Conservation (phyloP, 139 green algal species). For the Zygnema circumcarinatum region DNA sequence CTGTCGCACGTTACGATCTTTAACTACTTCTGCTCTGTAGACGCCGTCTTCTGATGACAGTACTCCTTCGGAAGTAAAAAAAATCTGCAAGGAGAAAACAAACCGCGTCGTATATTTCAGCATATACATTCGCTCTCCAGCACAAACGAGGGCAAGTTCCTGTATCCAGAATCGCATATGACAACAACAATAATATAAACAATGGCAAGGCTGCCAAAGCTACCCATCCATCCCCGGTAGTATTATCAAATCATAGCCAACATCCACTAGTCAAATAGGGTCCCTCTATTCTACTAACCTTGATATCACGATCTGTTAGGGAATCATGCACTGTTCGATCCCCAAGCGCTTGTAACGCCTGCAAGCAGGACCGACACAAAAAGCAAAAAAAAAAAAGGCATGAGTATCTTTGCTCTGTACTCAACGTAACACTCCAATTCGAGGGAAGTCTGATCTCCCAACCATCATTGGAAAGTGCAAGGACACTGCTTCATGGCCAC, state of each 20-base stretch:
- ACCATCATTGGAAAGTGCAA: too few relatives aligned
- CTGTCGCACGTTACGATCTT: slow-evolving; percentile 50
- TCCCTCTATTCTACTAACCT: too few relatives aligned
- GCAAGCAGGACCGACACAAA: background rate
- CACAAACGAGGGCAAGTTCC: background rate
- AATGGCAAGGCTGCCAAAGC: background rate
- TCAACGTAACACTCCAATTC: background rate
- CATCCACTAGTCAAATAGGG: too few relatives aligned
- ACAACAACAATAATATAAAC: background rate
- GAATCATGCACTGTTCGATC: slow-evolving; percentile 36
- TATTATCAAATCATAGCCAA: too few relatives aligned
- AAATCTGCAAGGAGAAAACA: slow-evolving; percentile 38
- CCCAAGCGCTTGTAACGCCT: slow-evolving; percentile 38
- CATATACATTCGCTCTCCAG: background rate
- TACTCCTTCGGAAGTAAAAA: slow-evolving; percentile 48
- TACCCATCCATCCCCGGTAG: too few relatives aligned
- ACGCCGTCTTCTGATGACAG: slow-evolving; percentile 54
- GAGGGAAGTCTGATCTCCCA: too few relatives aligned
- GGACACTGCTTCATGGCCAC: too few relatives aligned
- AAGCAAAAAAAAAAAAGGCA: background rate
- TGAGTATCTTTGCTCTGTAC: background rate
- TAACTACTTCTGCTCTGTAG: slow-evolving; percentile 55
- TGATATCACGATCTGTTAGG: slow-evolving; percentile 51
- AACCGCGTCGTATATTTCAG: too few relatives aligned
- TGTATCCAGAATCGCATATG: background rate